Conservation (phyloP, 495 filamentous ascomycete genomes). For the Aspergillus leporis region DNA sequence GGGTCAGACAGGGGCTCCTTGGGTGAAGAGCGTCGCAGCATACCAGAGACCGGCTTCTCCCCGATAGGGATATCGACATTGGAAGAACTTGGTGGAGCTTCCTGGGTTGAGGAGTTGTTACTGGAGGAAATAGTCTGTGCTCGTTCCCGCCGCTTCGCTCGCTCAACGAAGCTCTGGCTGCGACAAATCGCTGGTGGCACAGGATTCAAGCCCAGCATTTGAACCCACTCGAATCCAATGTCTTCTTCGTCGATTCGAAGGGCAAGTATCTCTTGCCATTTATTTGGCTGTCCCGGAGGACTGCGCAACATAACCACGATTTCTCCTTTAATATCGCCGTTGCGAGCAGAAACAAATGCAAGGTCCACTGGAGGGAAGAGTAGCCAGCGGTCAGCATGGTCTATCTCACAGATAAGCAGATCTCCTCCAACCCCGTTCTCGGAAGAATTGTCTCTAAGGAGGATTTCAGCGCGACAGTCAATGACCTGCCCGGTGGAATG, state of each 20-base stretch:
- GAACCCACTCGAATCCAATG: slow-evolving; percentile 82
- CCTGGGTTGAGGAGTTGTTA: slow-evolving; percentile 38
- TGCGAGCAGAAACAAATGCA: slow-evolving; percentile 72
- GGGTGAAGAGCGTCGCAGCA: slow-evolving; percentile 34
- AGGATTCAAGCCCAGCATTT: slow-evolving; percentile 75
- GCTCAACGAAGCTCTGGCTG: slow-evolving; percentile 53
- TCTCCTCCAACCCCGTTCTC: slow-evolving; percentile 65
- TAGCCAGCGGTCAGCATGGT: slow-evolving; percentile 74
- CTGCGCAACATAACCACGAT: slow-evolving; percentile 81
- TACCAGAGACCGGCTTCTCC: slow-evolving; percentile 50
- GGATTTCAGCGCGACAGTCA: slow-evolving; percentile 84
- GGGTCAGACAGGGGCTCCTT: slow-evolving; percentile 40
- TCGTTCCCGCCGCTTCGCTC: slow-evolving; percentile 40
- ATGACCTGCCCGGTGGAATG: slow-evolving; percentile 90
- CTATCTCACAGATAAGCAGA: slow-evolving; percentile 86
- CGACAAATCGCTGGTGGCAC: slow-evolving; percentile 64
- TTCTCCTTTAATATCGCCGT: slow-evolving; percentile 66
- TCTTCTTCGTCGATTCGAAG: slow-evolving; percentile 70
- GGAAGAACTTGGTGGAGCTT: slow-evolving; percentile 52
- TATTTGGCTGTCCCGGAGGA: slow-evolving; percentile 39
- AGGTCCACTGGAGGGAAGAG: slow-evolving; percentile 81
- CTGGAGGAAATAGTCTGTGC: slow-evolving; percentile 29
- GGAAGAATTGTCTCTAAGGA: slow-evolving; percentile 74
- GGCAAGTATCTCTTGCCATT: slow-evolving; percentile 81
- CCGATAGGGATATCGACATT: slow-evolving; percentile 72